phyloP scores from a whole-genome alignment of 1,139 yeast genomes.

The Geotrichum europaeum region DNA sequence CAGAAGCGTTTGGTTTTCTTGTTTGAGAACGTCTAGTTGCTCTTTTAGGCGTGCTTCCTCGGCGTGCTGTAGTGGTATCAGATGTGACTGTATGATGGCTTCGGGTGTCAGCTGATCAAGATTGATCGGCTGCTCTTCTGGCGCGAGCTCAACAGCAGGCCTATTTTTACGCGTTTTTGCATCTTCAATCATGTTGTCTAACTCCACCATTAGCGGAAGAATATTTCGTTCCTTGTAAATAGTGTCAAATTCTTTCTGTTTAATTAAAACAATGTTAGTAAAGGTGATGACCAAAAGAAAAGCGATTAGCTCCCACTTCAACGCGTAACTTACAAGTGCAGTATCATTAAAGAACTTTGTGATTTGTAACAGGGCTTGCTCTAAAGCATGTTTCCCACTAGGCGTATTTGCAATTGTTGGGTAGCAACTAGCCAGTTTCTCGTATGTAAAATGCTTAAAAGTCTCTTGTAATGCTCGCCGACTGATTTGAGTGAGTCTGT shows the following conservation, averaged over 20 bases:
- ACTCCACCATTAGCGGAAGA: slow-evolving; percentile 49
- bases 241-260: slow-evolving; percentile 51
- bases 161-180: slow-evolving; percentile 40
- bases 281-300: background rate
- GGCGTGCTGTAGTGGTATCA: slow-evolving; percentile 24
- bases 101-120: slow-evolving; percentile 31
- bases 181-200: slow-evolving; percentile 57
- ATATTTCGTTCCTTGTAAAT: slow-evolving; percentile 61
- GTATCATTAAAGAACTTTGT: slow-evolving; percentile 54
- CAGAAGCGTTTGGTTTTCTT: slow-evolving; percentile 1
- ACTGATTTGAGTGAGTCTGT: slow-evolving; percentile 51
- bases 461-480: slow-evolving; percentile 66
- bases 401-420: slow-evolving; percentile 50
- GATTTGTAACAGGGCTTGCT: slow-evolving; percentile 57
- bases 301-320: background rate
- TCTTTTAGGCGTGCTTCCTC: slow-evolving; percentile 4
- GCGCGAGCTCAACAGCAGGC: slow-evolving; percentile 6
- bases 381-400: slow-evolving; percentile 49
- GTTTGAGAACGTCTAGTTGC: slow-evolving; percentile 2
- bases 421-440: slow-evolving; percentile 59
- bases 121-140: slow-evolving; percentile 23
- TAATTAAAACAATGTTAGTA: background rate
- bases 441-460: slow-evolving; percentile 53
- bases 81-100: slow-evolving; percentile 30
- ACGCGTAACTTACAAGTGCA: slow-evolving; percentile 33